These are phyloP conservation scores for Cordyceps cicadae DNA, from an alignment of 2,329 filamentous ascomycete species.

Conservation along the genomic window DNA sequence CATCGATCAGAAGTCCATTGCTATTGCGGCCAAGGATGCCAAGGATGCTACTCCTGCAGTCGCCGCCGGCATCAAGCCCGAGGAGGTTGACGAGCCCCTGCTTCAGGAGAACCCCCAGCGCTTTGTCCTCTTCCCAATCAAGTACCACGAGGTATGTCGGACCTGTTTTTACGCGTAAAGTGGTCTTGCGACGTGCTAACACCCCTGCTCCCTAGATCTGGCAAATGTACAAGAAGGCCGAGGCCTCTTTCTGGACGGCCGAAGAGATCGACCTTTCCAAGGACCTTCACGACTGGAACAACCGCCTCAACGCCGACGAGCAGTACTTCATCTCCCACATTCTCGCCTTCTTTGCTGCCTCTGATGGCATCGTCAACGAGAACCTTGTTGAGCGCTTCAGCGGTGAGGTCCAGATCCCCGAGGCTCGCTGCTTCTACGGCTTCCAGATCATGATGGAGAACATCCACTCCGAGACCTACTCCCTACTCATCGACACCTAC, in stretches of 20 bases:
- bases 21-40: constrained; percentile 39
- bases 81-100: constrained; percentile 79
- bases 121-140: constrained; percentile 97
- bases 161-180: constrained; percentile 61
- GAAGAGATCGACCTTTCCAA: constrained; percentile 99
- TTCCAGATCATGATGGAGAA: constrained; percentile 99
- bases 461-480: constrained; percentile 99
- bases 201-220: constrained; percentile 60
- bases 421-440: constrained; percentile 98
- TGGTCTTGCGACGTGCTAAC: constrained; percentile 37
- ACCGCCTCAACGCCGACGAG: constrained; percentile 92
- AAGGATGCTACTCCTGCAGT: constrained; percentile 32
- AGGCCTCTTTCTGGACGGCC: constrained; percentile 99
- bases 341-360: constrained; percentile 97
- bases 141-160: constrained; percentile 89
- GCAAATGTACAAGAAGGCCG: constrained; percentile 99
- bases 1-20: constrained; percentile 47
- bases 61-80: constrained; percentile 49
- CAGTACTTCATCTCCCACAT: constrained; percentile 98
- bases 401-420: constrained; percentile 90
- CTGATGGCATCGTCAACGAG: constrained; percentile 98
- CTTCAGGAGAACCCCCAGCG: constrained; percentile 92
- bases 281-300: constrained; percentile 99
- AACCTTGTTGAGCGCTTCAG: constrained; percentile 98
- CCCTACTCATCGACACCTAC: constrained; percentile 96